Conservation (phyloP, 192 early-diverging fungal species). For the Geranomyces michiganensis region DNA sequence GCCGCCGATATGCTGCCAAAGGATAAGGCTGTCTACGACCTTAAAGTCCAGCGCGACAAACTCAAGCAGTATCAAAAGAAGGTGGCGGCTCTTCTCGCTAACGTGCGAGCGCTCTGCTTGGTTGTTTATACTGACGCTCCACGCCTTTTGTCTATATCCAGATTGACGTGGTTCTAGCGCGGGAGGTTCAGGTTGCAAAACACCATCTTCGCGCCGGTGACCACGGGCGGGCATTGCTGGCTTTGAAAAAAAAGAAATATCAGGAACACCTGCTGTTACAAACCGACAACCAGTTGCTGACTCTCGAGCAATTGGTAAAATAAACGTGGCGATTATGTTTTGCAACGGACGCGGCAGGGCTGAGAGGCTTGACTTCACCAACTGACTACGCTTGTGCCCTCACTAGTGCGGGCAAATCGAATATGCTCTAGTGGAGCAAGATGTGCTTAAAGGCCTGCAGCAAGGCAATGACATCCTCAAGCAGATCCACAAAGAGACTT, state of each 20-base stretch:
- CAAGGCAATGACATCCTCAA: slow-evolving; percentile 86
- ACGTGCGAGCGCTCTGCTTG: background rate
- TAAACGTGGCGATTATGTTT: no score
- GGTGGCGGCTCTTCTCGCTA: slow-evolving; percentile 47
- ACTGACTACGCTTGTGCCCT: background rate
- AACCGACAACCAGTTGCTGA: slow-evolving; percentile 86
- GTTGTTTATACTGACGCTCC: background rate
- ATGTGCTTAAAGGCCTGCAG: slow-evolving; percentile 81
- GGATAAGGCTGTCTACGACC: slow-evolving; percentile 92
- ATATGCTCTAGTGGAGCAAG: slow-evolving; percentile 88
- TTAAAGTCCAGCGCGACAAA: slow-evolving; percentile 95
- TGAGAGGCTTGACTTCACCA: no score
- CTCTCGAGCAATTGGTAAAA: slow-evolving; percentile 81
- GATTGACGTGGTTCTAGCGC: slow-evolving; percentile 79
- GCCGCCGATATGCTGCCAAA: slow-evolving; percentile 49
- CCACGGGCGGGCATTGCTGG: slow-evolving; percentile 80
- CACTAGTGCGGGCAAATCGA: slow-evolving; percentile 76
- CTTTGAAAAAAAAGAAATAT: slow-evolving; percentile 95
- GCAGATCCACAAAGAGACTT: slow-evolving; percentile 82
- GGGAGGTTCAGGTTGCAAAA: slow-evolving; percentile 80
- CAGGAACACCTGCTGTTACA: slow-evolving; percentile 85
- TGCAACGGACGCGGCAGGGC: background rate
- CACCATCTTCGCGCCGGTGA: slow-evolving; percentile 72
- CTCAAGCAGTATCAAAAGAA: slow-evolving; percentile 89
- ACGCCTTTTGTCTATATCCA: slow-evolving; percentile 34